Conservation (phyloP, 176 grass and related monocot species). For the Oryza longistaminata region DNA sequence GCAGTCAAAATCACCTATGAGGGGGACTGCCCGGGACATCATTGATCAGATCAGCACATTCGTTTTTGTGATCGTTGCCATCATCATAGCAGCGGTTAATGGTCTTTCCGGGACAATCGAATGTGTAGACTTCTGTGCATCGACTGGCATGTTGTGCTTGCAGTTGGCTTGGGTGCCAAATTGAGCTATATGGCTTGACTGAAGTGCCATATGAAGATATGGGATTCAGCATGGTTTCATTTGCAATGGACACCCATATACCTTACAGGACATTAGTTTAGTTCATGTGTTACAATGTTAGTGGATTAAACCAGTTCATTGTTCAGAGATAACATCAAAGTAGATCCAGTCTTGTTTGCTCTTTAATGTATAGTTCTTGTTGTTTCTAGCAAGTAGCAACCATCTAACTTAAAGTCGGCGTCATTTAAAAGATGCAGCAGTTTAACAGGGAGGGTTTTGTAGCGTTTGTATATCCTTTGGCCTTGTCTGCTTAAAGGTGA, state of each 20-base stretch:
- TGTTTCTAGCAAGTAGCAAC: constrained; percentile 40
- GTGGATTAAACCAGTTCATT: constrained; percentile 67
- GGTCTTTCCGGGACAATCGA: constrained; percentile 2
- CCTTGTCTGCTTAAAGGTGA: constrained; percentile 31
- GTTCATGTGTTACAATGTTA: constrained; percentile 36
- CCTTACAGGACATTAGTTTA: constrained; percentile 42
- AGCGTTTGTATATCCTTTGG: constrained; percentile 49
- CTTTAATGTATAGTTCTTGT: constrained; percentile 66
- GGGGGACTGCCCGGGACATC: constrained; percentile 14
- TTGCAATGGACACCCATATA: constrained; percentile 46
- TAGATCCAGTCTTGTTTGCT: constrained; percentile 54
- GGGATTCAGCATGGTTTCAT: constrained; percentile 47
- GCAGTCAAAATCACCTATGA: constrained; percentile 28
- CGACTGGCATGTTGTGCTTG: constrained; percentile 48
- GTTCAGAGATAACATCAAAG: constrained; percentile 57
- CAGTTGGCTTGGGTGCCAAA: constrained; percentile 46
- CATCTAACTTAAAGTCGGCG: constrained; percentile 52
- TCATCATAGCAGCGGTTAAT: constrained; percentile 32
- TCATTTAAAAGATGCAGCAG: constrained; percentile 35
- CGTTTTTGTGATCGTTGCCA: constrained; percentile 26
- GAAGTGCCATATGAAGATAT: constrained; percentile 58
- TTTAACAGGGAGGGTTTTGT: constrained; percentile 44
- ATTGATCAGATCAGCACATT: constrained; percentile 40
- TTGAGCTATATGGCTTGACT: constrained; percentile 49
- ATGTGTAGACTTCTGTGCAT: constrained; percentile 46